These are phyloP conservation scores for Tuber melanosporum DNA, from an alignment of 495 filamentous ascomycete genomes.

Conservation along the genomic window DNA sequence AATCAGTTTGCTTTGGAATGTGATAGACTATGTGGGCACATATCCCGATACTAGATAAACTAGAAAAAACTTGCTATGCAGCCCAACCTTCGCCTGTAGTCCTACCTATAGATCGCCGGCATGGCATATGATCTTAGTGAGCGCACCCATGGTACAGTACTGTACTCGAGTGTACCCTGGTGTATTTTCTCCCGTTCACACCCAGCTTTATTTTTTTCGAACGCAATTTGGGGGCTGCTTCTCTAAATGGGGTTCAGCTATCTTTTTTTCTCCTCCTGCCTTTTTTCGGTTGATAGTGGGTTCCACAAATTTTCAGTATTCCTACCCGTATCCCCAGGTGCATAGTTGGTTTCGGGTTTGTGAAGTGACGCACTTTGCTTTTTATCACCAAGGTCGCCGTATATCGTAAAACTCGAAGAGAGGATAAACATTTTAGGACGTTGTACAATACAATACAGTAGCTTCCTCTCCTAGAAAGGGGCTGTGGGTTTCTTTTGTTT, in stretches of 20 bases:
- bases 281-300: too few species aligned
- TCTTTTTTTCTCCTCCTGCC: too few species aligned
- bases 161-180: too few species aligned
- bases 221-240: too few species aligned
- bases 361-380: neutral
- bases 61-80: neutral
- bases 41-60: too few species aligned
- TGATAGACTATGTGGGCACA: neutral
- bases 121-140: neutral
- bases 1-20: neutral
- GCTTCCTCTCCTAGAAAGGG: neutral
- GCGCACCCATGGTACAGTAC: neutral
- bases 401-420: neutral
- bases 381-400: neutral
- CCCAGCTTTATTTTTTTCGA: too few species aligned
- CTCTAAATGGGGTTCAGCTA: too few species aligned
- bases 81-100: neutral
- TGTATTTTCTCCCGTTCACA: neutral
- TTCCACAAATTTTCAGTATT: too few species aligned
- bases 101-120: neutral
- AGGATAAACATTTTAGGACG: neutral
- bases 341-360: neutral
- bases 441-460: neutral
- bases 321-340: neutral
- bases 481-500: neutral